phyloP scores from a whole-genome alignment of 257 asterid species.

The Ajuga chamaepitys region DNA sequence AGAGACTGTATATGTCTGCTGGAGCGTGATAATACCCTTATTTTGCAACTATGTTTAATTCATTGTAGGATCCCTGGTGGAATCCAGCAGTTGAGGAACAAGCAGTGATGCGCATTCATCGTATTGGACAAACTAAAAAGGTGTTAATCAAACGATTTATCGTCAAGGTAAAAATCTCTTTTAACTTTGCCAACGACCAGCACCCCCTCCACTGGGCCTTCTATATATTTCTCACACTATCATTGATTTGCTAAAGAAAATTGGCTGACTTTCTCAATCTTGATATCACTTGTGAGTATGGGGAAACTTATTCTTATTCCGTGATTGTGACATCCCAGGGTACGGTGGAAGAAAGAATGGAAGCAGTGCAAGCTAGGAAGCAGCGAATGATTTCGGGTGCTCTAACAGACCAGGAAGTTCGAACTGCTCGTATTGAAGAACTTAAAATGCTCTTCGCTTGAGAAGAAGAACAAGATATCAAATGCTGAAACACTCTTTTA shows the following conservation, averaged over 20 bases:
- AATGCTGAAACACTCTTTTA: background rate
- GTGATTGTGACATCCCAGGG: conserved; percentile 41
- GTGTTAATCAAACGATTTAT: conserved; percentile 76
- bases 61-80: conserved; percentile 97
- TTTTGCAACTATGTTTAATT: background rate
- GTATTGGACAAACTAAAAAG: conserved; percentile 84
- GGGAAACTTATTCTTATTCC: background rate
- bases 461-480: conserved; percentile 6
- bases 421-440: conserved; percentile 85
- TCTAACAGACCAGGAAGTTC: conserved; percentile 90
- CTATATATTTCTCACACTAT: background rate
- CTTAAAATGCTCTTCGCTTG: conserved; percentile 92
- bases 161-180: conserved; percentile 52
- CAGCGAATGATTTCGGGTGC: conserved; percentile 94
- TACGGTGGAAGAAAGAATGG: conserved; percentile 95
- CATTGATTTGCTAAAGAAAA: background rate
- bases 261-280: background rate
- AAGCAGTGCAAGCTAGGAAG: conserved; percentile 93
- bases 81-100: conserved; percentile 99
- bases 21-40: background rate
- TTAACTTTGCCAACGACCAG: background rate
- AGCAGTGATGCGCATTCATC: conserved; percentile 99
- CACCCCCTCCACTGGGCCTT: background rate
- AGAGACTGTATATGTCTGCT: background rate
- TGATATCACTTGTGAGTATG: background rate